Conservation (phyloP, 345 rosid species). For the Brassica cretica region DNA sequence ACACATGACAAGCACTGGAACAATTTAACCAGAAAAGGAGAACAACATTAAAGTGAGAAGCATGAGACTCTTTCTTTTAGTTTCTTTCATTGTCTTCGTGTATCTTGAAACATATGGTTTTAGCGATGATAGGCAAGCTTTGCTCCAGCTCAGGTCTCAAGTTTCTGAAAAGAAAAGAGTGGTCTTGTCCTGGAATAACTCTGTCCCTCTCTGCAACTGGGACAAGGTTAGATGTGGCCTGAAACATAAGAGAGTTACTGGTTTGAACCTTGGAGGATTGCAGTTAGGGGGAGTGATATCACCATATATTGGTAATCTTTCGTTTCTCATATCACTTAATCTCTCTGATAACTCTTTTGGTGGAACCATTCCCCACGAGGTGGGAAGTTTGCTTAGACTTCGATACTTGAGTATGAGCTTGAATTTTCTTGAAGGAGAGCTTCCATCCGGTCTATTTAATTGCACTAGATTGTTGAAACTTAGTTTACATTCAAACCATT, state of each 20-base stretch:
- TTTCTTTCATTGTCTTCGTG: too few relatives aligned
- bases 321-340: neutral
- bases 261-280: neutral
- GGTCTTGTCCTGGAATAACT: too few relatives aligned
- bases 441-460: neutral
- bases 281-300: constrained; percentile 25
- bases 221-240: constrained; percentile 17
- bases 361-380: constrained; percentile 2
- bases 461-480: constrained; percentile 3
- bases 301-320: constrained; percentile 30
- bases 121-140: too few relatives aligned
- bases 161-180: too few relatives aligned
- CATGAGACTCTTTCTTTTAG: too few relatives aligned
- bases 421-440: neutral
- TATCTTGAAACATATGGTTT: too few relatives aligned
- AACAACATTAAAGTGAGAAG: too few relatives aligned
- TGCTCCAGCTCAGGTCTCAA: too few relatives aligned
- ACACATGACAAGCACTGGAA: too few relatives aligned
- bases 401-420: neutral
- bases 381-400: constrained; percentile 21
- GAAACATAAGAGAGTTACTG: constrained; percentile 24
- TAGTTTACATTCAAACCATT: neutral
- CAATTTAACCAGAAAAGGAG: too few relatives aligned
- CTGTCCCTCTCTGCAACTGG: too few relatives aligned
- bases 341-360: constrained; percentile 10